Conservation (phyloP, 2,329 filamentous ascomycete genomes). For the Penicillium concentricum region DNA sequence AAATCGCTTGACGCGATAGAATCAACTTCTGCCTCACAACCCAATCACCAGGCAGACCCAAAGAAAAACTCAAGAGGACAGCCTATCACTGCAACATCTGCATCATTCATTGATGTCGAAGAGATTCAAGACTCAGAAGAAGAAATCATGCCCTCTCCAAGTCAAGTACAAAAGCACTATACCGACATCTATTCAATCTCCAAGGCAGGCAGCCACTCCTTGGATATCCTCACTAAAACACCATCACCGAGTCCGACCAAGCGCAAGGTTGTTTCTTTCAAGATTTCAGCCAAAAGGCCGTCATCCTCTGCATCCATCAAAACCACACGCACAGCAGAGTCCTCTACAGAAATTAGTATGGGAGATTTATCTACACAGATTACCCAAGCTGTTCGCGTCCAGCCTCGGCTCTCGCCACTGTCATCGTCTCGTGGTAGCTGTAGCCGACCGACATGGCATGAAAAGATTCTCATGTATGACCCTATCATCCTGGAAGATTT, state of each 20-base stretch:
- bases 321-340: not conserved
- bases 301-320: not conserved
- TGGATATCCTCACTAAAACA: slow-evolving; percentile 15
- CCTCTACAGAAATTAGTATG: slow-evolving; percentile 23
- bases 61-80: not conserved
- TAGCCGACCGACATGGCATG: slow-evolving; percentile 68
- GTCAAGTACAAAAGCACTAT: slow-evolving; percentile 24
- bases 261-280: slow-evolving; percentile 12
- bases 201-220: slow-evolving; percentile 5
- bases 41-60: not conserved
- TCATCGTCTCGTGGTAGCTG: slow-evolving; percentile 36
- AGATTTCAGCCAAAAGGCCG: slow-evolving; percentile 3
- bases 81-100: not conserved
- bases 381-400: slow-evolving; percentile 48
- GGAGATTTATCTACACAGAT: slow-evolving; percentile 48
- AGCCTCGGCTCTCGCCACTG: slow-evolving; percentile 29
- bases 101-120: slow-evolving; percentile 31
- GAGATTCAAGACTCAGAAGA: slow-evolving; percentile 42
- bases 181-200: slow-evolving; percentile 4
- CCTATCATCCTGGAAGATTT: slow-evolving; percentile 86
- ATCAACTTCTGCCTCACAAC: not conserved
- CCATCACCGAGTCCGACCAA: slow-evolving; percentile 11
- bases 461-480: slow-evolving; percentile 93
- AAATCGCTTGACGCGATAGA: not conserved
- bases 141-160: slow-evolving; percentile 32